Evolutionary conservation across 129 eudicot species (phyloP), one percentile per base, ranked within the genome.

Genomic region (Chrysanthemum makinoi): DNA sequence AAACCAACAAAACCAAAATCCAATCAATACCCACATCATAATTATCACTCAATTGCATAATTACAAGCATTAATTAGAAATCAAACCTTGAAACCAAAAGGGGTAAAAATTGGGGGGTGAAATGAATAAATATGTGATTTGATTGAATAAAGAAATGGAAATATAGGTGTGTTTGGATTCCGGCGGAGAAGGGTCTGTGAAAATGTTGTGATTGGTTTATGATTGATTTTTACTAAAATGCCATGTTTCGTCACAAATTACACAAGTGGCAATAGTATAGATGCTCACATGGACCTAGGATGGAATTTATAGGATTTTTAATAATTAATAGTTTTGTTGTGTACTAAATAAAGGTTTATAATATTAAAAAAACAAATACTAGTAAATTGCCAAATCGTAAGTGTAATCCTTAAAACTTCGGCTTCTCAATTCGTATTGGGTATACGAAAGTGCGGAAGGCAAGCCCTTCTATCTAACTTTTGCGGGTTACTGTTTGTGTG

Each of bases 181-280:
- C 79, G 79, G 72, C 72, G 72, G 58, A 75, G 65, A 44, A 15
- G 52, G 72, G 66, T 58, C 79, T 58, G 79, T 75, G 72, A 75
- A 56, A 9, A 26, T 15, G 57, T 65, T 72, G 66, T 24, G 28
- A 22, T 10, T 43, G 5, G 33, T 28, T 65, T 74, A 19, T 56
- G 39, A 9, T 35, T 74, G 14, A 74, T 65, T 39, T 65, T 65
- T 56, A 65, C 72, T 22, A 65, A 60, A 65, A 53, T 65, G 56
- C 66, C 79, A 56, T 48, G 26, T 64, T 74, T 54, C 55, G 17
- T 35, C 35, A 4, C 60, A 26, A 12, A 11, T 56, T 43, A 20
- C 59, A 56, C 67, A 14, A 57, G 16, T 22, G 15, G 2, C 56
- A 4, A 30, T 17, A 11, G 14, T 4, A 33, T 4, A 69, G 15